Percentiles rank a stretch among this genome's conserved stretches.
Conservation (phyloP, 495 filamentous ascomycete species). For the Penicillium cinerascens region DNA sequence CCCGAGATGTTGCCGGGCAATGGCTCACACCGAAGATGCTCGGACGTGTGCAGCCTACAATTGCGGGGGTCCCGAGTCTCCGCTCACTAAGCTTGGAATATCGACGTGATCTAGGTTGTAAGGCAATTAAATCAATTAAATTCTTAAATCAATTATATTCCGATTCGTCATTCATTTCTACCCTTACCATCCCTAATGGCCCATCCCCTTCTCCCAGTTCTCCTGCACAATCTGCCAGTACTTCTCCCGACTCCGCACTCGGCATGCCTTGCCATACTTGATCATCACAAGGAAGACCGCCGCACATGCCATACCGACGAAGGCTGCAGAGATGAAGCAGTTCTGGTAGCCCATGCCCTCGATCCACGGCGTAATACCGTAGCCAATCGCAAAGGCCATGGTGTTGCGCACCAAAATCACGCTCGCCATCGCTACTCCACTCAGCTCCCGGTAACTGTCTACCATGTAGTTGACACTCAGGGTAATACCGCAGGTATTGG, state of each 20-base stretch:
- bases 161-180: no score
- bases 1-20: neutral
- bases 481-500: constrained; percentile 56
- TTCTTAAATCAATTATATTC: no score
- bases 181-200: constrained; percentile 21
- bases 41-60: no score
- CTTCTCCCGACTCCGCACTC: constrained; percentile 36
- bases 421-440: constrained; percentile 59
- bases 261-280: constrained; percentile 47
- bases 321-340: constrained; percentile 60
- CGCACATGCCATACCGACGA: constrained; percentile 54
- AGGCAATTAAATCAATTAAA: no score
- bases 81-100: no score
- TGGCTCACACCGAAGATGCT: no score
- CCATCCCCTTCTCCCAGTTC: constrained; percentile 41
- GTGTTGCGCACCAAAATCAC: constrained; percentile 65
- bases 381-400: constrained; percentile 59
- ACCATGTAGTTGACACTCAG: constrained; percentile 60
- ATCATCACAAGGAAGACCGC: constrained; percentile 55
- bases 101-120: no score
- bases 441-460: constrained; percentile 61
- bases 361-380: constrained; percentile 63
- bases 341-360: constrained; percentile 58
- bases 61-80: no score
- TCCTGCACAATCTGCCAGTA: constrained; percentile 42